These are phyloP conservation scores for Mortierella sp. DNA, from an alignment of 371 early-diverging fungal genomes.

Conservation along the genomic window DNA sequence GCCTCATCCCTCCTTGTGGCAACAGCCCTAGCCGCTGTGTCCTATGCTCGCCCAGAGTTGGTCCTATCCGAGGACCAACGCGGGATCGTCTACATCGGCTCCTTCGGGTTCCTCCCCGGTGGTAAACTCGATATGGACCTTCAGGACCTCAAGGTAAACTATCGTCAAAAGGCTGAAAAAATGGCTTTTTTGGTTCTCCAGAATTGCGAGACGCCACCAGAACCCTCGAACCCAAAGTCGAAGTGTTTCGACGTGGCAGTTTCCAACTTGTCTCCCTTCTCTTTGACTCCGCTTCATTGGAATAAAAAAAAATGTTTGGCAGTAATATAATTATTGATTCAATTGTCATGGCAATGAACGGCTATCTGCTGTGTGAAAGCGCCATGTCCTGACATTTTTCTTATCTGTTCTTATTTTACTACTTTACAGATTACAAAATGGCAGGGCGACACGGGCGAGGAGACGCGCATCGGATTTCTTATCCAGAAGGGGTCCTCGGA, in stretches of 20 bases:
- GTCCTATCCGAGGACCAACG: conserved; percentile 61
- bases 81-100: conserved; percentile 58
- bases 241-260: not conserved
- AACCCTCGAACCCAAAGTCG: too few species aligned
- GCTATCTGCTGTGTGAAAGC: too few species aligned
- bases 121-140: conserved; percentile 60
- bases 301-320: not conserved
- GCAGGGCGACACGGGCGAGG: conserved; percentile 25
- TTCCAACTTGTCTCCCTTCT: not conserved
- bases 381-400: not conserved
- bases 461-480: conserved; percentile 44
- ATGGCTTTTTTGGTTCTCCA: not conserved
- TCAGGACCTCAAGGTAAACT: conserved; percentile 59
- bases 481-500: conserved; percentile 35
- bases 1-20: conserved; percentile 25
- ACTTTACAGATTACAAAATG: conserved; percentile 20
- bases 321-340: not conserved
- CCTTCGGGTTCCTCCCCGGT: conserved; percentile 67
- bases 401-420: not conserved
- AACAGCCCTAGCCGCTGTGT: conserved; percentile 23
- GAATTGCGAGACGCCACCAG: not conserved
- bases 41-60: conserved; percentile 57
- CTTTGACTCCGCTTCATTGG: not conserved
- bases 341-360: not conserved
- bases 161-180: too few species aligned